Evolutionary conservation across 2,329 filamentous ascomycete species (phyloP), one percentile per base, ranked within the genome.

Genomic region (Rutstroemia sp.): DNA sequence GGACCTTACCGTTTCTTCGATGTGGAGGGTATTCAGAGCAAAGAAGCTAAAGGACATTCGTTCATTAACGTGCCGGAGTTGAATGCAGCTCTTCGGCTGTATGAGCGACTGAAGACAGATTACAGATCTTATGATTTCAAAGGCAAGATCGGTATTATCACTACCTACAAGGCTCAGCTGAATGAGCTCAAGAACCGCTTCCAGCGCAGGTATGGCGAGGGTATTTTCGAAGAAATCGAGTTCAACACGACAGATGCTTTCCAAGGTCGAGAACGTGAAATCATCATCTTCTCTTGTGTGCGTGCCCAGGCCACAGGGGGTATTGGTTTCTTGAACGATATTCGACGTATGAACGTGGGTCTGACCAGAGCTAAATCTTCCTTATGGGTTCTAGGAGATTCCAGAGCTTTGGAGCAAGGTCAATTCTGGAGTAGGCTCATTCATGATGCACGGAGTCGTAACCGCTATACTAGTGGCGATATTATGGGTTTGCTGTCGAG

Each of bases 211-310:
- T 97, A 88, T 67, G 91, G 92, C 38, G 82, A 88, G 3, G 73
- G 71, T 0, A 91, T 99, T 62, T 79, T 85, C 23, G 85, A 88
- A 34, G 80, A 81, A 19, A 87, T 99, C 62, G 95, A 99, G 63
- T 99, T 99, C 80, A 99, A 99, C 71, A 99, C 94, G 0, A 99
- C 94, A 0, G 94, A 99, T 73, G 95, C 94, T 17, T 99, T 96
- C 71, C 91, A 99, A 71, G 94, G 94, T 60, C 85, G 95, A 63
- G 94, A 99, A 72, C 94, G 91, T 67, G 94, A 99, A 69, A 87
- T 99, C 61, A 97, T 99, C 71, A 97, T 99, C 61, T 99, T 99
- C 75, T 97, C 94, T 42, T 99, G 95, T 71, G 94, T 99, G 59
- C 86, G 94, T 74, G 92, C 94, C 21, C 92, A 88, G 30, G 83